These are phyloP conservation scores for Jamesozyma hellenica DNA, from an alignment of 805 yeast genomes.

Conservation along the genomic window DNA sequence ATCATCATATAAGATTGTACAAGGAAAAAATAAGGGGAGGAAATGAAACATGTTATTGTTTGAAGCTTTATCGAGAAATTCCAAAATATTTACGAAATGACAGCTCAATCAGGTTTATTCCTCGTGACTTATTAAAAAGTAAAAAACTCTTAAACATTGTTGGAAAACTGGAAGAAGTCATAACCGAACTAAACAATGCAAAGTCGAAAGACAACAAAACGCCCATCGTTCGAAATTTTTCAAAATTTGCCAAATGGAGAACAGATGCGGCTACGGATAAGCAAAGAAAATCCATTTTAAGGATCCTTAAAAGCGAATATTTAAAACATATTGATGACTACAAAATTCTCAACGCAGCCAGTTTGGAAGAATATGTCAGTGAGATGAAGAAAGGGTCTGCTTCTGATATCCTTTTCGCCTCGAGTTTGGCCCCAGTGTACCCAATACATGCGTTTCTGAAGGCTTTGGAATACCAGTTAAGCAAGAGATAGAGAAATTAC, in stretches of 20 bases:
- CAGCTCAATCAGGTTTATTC: constrained; percentile 7
- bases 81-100: constrained; percentile 13
- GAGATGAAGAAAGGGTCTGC: constrained; percentile 22
- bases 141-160: constrained; percentile 8
- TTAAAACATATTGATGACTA: constrained; percentile 5
- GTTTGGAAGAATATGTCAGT: constrained; percentile 6
- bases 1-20: constrained; percentile 18
- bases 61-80: constrained; percentile 13
- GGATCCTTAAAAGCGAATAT: constrained; percentile 3
- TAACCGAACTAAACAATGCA: constrained; percentile 5
- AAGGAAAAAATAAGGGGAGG: constrained; percentile 10
- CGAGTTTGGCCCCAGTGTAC: constrained; percentile 22
- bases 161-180: constrained; percentile 21
- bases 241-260: constrained; percentile 30
- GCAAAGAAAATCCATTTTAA: constrained; percentile 12
- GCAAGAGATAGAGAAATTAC: neutral
- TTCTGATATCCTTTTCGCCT: constrained; percentile 21
- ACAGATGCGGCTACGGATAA: constrained; percentile 18
- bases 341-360: neutral
- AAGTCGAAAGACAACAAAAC: neutral
- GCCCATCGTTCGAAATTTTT: constrained; percentile 3
- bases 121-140: constrained; percentile 8
- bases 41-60: constrained; percentile 8
- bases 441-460: constrained; percentile 18
- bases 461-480: constrained; percentile 9